These are phyloP conservation scores for Suzukiozyma palmioleophila DNA, from an alignment of 1,139 yeast genomes.

Conservation along the genomic window DNA sequence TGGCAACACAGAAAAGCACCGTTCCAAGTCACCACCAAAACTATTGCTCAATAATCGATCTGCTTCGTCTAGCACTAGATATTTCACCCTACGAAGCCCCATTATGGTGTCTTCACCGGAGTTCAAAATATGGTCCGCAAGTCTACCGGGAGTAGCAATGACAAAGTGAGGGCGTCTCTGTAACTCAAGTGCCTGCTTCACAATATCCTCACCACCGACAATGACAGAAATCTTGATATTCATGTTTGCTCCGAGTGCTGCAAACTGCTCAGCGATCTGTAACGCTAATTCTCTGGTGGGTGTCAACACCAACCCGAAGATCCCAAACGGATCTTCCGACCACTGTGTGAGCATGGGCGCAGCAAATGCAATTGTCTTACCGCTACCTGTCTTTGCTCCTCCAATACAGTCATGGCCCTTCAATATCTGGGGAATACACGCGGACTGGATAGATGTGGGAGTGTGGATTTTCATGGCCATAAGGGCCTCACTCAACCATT, in stretches of 20 bases:
- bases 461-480: slow-evolving; percentile 72
- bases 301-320: slow-evolving; percentile 81
- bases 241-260: slow-evolving; percentile 88
- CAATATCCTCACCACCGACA: slow-evolving; percentile 94
- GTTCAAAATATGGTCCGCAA: slow-evolving; percentile 86
- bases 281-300: slow-evolving; percentile 96
- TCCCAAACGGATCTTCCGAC: slow-evolving; percentile 94
- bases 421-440: slow-evolving; percentile 84
- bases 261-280: slow-evolving; percentile 95
- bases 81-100: slow-evolving; percentile 74
- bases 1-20: slow-evolving; percentile 72
- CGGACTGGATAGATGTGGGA: slow-evolving; percentile 84
- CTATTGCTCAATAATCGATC: slow-evolving; percentile 84
- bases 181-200: slow-evolving; percentile 75
- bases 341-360: slow-evolving; percentile 92
- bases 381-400: slow-evolving; percentile 98
- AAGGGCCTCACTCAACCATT: slow-evolving; percentile 83
- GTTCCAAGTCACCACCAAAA: slow-evolving; percentile 72
- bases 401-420: slow-evolving; percentile 91
- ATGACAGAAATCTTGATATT: slow-evolving; percentile 75
- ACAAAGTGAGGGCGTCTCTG: slow-evolving; percentile 89
- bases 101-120: slow-evolving; percentile 86
- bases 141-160: slow-evolving; percentile 95
- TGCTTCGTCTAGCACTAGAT: slow-evolving; percentile 91
- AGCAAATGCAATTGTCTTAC: slow-evolving; percentile 96